These are phyloP conservation scores for Nicotiana noctiflora DNA, from an alignment of 257 asterid species.

Conservation along the genomic window DNA sequence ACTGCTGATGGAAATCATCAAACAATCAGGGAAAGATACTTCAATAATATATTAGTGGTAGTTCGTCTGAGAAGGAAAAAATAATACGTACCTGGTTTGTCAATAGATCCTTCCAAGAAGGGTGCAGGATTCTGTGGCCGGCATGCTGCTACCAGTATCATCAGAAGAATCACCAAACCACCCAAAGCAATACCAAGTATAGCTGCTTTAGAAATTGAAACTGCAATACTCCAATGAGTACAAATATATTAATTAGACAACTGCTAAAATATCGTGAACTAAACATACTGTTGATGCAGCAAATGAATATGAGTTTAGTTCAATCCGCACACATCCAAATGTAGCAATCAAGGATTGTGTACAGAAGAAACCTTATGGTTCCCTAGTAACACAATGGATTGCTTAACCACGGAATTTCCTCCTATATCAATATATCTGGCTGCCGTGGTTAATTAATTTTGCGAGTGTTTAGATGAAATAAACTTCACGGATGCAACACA, in stretches of 20 bases:
- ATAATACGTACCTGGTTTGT: slow-evolving; percentile 75
- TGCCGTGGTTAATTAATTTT: no score
- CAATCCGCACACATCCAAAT: not conserved
- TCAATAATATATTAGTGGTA: not conserved
- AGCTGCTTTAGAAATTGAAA: slow-evolving; percentile 77
- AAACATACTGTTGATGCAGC: not conserved
- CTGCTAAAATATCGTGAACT: not conserved
- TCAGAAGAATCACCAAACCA: slow-evolving; percentile 65
- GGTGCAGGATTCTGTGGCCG: slow-evolving; percentile 58
- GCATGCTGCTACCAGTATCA: slow-evolving; percentile 79
- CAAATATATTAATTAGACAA: not conserved
- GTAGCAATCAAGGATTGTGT: not conserved
- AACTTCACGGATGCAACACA: not conserved
- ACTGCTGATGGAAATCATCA: slow-evolving; percentile 27
- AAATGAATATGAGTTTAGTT: no score
- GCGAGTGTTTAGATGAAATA: not conserved
- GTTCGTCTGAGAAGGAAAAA: not conserved
- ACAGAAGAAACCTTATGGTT: not conserved
- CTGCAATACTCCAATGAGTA: slow-evolving; percentile 27
- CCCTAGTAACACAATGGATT: not conserved
- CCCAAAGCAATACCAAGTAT: slow-evolving; percentile 92
- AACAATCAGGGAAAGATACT: not conserved
- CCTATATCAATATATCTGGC: not conserved
- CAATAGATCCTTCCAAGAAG: slow-evolving; percentile 53
- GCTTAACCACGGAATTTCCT: not conserved